Evolutionary conservation across 1,284 basidiomycete species (phyloP).

Genomic region (Ganoderma lingzhi): DNA sequence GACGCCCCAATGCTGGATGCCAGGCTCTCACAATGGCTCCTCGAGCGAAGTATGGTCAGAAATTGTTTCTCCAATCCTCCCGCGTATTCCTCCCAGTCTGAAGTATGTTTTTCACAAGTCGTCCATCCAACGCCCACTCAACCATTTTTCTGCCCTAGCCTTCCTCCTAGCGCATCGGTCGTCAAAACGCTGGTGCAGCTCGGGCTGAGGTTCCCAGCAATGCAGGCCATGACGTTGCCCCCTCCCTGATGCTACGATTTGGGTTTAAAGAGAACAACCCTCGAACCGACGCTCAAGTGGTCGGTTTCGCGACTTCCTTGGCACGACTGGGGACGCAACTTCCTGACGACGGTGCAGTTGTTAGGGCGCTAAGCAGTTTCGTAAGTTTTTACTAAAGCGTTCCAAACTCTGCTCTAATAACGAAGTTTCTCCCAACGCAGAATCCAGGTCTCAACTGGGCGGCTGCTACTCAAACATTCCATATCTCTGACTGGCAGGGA

Average conservation of each 20-base stretch:
- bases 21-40: conserved; percentile 76
- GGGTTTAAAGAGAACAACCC: conserved; percentile 73
- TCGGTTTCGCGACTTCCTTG: conserved; percentile 73
- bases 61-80: conserved; percentile 58
- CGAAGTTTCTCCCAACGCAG: conserved; percentile 41
- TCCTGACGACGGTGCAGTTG: conserved; percentile 81
- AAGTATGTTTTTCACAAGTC: conserved; percentile 53
- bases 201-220: conserved; percentile 79
- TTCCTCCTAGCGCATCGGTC: conserved; percentile 70
- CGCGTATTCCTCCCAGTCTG: conserved; percentile 66
- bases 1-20: conserved; percentile 76
- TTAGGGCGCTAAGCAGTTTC: conserved; percentile 72
- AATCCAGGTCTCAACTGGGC: conserved; percentile 80
- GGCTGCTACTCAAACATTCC: conserved; percentile 79
- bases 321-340: conserved; percentile 69
- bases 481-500: conserved; percentile 78
- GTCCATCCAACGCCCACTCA: background rate
- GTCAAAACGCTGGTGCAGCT: conserved; percentile 79
- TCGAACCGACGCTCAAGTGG: conserved; percentile 72
- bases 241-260: conserved; percentile 74
- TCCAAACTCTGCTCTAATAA: background rate
- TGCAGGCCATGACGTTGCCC: conserved; percentile 70
- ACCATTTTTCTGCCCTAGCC: conserved; percentile 48
- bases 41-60: conserved; percentile 75
- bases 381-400: conserved; percentile 52